Evolutionary conservation across 140 eudicot species (phyloP), one percentile per base, ranked within the genome.

Genomic region (Ambrosia hybrid): DNA sequence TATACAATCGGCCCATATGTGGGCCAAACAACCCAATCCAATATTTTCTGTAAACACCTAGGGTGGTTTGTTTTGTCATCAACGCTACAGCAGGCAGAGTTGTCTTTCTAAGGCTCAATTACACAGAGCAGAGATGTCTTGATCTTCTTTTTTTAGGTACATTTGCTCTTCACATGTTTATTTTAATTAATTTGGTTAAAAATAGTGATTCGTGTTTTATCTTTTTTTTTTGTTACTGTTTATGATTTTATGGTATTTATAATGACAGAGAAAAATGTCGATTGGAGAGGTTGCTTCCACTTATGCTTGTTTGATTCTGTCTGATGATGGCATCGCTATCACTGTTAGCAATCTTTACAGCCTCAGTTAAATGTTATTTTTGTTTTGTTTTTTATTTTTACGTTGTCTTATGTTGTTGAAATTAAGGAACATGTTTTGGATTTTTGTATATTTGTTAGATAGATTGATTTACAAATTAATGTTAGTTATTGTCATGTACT

Each of bases 221-320:
- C 30, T 46, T 51, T 38, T 43, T 34, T 15, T 46, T 46, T 12
- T 6, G 34, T 70, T 53, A 17, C 15, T 10, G 10, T 34, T 71
- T 37, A 16, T 13, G 7, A 3, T 4, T 41, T 41, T n/a, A n/a
- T n/a, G n/a, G n/a, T n/a, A n/a, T n/a, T n/a, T n/a, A n/a, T n/a
- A n/a, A n/a, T n/a, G n/a, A n/a, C 49, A 52, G 78, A n/a, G 10
- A 67, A 58, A 59, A 9, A 76, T 75, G 81, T 76, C 80, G 75
- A 66, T 73, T 43, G 78, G 77, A 36, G 85, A 81, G 59, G 61
- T 81, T 5, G 85, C 78, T 65, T 76, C 72, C 68, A 56, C 78
- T 21, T 81, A 81, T 46, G 85, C 81, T 12, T 56, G 45, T 70
- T 9, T 70, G 65, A 56, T 53, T 37, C 21, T 3, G n/a, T 8